These are phyloP conservation scores for Trametes polyzona DNA, from an alignment of 1,284 basidiomycete genomes.

Conservation along the genomic window DNA sequence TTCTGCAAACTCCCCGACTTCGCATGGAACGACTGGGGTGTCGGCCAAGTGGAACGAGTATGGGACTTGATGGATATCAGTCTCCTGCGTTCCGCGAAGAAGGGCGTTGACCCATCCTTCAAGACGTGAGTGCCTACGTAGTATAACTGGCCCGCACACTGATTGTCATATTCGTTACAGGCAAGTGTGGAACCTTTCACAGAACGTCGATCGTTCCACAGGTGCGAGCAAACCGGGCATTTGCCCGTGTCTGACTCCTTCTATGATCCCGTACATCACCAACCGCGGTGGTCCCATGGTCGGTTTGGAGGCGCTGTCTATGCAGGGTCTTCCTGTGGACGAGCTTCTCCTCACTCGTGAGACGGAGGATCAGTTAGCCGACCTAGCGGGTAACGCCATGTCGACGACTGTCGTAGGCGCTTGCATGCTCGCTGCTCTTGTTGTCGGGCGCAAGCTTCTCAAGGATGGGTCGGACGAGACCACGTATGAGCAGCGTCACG, in stretches of 20 bases:
- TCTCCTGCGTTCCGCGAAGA: slow-evolving; percentile 79
- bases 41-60: slow-evolving; percentile 90
- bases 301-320: slow-evolving; percentile 88
- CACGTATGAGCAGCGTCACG: slow-evolving; percentile 64
- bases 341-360: slow-evolving; percentile 92
- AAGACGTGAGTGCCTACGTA: slow-evolving; percentile 67
- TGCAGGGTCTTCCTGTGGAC: slow-evolving; percentile 93
- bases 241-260: slow-evolving; percentile 90
- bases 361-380: slow-evolving; percentile 91
- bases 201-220: slow-evolving; percentile 92
- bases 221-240: slow-evolving; percentile 83
- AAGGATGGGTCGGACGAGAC: slow-evolving; percentile 63
- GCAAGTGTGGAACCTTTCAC: slow-evolving; percentile 95
- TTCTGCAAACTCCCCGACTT: slow-evolving; percentile 89
- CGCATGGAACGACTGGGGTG: slow-evolving; percentile 93
- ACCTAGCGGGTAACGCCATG: slow-evolving; percentile 97
- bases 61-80: slow-evolving; percentile 95
- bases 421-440: slow-evolving; percentile 84
- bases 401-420: slow-evolving; percentile 94
- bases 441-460: slow-evolving; percentile 66
- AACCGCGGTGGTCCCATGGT: slow-evolving; percentile 97
- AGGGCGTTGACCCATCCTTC: slow-evolving; percentile 82
- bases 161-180: slow-evolving; percentile 39
- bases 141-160: not conserved
- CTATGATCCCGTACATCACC: slow-evolving; percentile 96